Conservation (phyloP, 441 rosid genomes). For the Gossypium gossypioides region DNA sequence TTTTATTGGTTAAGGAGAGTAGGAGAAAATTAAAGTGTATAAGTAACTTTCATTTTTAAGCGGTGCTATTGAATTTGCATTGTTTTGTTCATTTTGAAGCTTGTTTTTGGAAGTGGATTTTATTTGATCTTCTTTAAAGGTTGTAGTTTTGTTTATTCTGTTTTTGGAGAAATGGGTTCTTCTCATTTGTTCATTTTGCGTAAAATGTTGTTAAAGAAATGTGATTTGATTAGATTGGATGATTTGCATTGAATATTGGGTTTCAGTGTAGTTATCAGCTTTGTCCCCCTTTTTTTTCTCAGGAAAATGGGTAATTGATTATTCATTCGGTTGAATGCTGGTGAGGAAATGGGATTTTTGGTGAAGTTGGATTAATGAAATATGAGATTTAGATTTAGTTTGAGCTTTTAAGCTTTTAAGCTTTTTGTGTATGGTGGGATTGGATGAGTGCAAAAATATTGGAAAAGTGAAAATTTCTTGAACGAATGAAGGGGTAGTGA, state of each 20-base stretch:
- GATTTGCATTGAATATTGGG: constrained; percentile 10
- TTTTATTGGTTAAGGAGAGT: background rate
- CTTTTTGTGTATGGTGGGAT: constrained; percentile 16
- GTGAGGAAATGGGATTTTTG: constrained; percentile 4
- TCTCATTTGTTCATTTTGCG: constrained; percentile 9
- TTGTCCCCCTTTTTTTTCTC: constrained; percentile 1
- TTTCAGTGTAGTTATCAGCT: background rate
- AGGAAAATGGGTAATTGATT: background rate
- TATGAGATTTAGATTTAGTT: constrained; percentile 9
- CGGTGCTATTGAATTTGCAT: background rate
- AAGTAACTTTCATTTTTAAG: constrained; percentile 6
- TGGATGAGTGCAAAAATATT: constrained; percentile 20
- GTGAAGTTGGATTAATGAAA: constrained; percentile 14
- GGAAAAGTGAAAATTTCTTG: constrained; percentile 16
- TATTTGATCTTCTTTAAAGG: background rate
- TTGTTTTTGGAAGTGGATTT: background rate
- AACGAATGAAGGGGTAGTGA: constrained; percentile 17
- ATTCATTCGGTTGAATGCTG: constrained; percentile 10
- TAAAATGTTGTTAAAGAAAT: background rate
- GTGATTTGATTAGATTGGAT: constrained; percentile 10
- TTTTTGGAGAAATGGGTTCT: constrained; percentile 3
- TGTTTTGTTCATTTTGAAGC: background rate
- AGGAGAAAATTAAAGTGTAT: constrained; percentile 1
- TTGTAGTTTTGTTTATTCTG: constrained; percentile 12
- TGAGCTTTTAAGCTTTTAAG: background rate